Evolutionary conservation across 768 basidiomycete species (phyloP).

Genomic region (Suillus subaureus): DNA sequence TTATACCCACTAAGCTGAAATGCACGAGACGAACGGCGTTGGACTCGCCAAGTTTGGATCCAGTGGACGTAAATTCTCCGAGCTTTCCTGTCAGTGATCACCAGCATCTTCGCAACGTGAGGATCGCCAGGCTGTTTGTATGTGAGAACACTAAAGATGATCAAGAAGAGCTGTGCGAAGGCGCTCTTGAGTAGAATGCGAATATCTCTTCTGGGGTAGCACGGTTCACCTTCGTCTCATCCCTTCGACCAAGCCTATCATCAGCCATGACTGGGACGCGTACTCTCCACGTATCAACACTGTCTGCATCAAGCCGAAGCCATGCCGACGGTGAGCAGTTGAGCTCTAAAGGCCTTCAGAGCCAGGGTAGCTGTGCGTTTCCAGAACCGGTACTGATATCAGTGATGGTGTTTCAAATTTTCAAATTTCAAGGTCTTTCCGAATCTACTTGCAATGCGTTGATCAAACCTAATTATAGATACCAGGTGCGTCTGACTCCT

Average conservation of each 20-base stretch:
- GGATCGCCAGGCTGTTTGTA: conserved; percentile 39
- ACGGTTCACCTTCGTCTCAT: conserved; percentile 78
- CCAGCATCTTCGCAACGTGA: conserved; percentile 39
- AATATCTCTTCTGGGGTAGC: conserved; percentile 39
- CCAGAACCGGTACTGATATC: not conserved
- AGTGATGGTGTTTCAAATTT: not conserved
- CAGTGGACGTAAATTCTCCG: conserved; percentile 30
- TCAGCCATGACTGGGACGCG: conserved; percentile 63
- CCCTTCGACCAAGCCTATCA: conserved; percentile 81
- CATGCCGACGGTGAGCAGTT: conserved; percentile 74
- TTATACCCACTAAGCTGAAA: conserved; percentile 40
- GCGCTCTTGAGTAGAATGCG: conserved; percentile 42
- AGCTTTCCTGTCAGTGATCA: conserved; percentile 32
- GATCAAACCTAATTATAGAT: not conserved
- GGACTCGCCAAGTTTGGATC: conserved; percentile 33
- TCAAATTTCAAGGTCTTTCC: not conserved
- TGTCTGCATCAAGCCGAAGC: conserved; percentile 77
- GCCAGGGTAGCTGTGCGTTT: not conserved
- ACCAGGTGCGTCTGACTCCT: not conserved
- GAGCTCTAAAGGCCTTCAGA: not conserved
- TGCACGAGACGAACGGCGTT: conserved; percentile 11
- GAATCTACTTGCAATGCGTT: not conserved
- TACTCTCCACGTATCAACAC: conserved; percentile 80
- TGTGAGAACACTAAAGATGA: conserved; percentile 43
- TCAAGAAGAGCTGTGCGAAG: conserved; percentile 44